A percentile compares a stretch with the other conserved stretches of the same genome.
These are phyloP conservation scores for Aspergillus fischeri DNA, from an alignment of 2,329 filamentous ascomycete genomes.

Conservation along the genomic window DNA sequence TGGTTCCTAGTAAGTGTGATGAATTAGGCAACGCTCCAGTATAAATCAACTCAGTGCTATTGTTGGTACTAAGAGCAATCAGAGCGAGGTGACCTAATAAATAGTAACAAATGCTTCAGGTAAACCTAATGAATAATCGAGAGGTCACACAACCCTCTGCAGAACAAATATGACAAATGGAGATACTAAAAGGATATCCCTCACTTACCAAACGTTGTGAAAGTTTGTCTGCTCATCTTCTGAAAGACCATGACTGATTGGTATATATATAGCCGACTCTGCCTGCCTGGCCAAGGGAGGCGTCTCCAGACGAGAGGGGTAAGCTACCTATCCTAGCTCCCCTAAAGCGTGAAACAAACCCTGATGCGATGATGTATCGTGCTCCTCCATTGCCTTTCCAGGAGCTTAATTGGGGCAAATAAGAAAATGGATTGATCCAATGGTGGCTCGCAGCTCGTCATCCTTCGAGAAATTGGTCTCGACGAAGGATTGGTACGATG, in stretches of 20 bases:
- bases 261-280: not conserved
- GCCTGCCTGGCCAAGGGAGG: not conserved
- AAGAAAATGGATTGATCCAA: constrained; percentile 4
- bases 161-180: not conserved
- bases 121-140: not conserved
- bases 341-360: constrained; percentile 5
- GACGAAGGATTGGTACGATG: constrained; percentile 1
- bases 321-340: constrained; percentile 1
- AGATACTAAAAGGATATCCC: not conserved
- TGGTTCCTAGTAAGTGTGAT: not conserved
- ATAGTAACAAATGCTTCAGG: not conserved
- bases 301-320: constrained; percentile 10
- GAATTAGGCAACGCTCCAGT: not conserved
- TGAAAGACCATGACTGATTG: not conserved
- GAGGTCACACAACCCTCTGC: not conserved
- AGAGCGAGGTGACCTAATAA: not conserved
- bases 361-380: constrained; percentile 8
- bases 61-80: not conserved
- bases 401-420: constrained; percentile 1
- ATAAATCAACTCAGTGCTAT: not conserved
- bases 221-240: not conserved
- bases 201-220: not conserved
- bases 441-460: constrained; percentile 2
- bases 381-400: not conserved
- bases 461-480: not conserved